Base-by-base conservation (phyloP, 345 rosid species). In the Populus euphratica region DNA sequence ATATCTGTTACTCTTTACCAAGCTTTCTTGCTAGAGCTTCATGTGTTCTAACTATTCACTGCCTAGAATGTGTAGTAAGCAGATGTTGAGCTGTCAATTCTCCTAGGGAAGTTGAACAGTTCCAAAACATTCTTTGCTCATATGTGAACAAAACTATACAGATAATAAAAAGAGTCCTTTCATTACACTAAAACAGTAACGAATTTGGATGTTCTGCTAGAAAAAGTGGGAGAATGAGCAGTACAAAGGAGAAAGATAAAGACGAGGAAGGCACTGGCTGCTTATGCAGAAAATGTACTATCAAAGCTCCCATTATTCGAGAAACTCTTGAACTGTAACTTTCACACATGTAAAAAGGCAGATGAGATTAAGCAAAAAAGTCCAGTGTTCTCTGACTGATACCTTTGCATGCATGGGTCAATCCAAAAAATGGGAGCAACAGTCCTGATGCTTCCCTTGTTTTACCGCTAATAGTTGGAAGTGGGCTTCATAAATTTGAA, bases 361-460 rank as follows among this genome's bases (percentile, higher is more conserved):
- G 10, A 43, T 68, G 75, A 74, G 69, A 56, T 64, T 68, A 49
- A 35, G 69, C 41, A 75, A 59, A 69, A 78, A 65, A 66, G 71
- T 61, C 71, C 74, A 47, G 79, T 79, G 79, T 20, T 79, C 29
- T 73, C 74, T 86, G 84, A 77, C 78, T 70, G 77, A 73, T 73
- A 31, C 59, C 73, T 31, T 41, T 79, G 83, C 88, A 81, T 86
- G 85, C 85, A 83, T 79, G 66, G 35, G 86, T 86, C 87, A 84
- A 75, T 84, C 85, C 81, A 50, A 54, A 54, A 78, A 68, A 72
- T 73, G 80, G 66, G 68, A 29, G 66, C 54, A 77, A 35, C 65
- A 33, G 68, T 25, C 23, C n/a, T 33, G 14, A 12, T 74, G 16
- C 69, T 31, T 18, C 11, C 6, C 17, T 27, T 29, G 9, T 65